Evolutionary conservation across 495 filamentous ascomycete genomes (phyloP).

Genomic region (Recurvomyces mirabilis): DNA sequence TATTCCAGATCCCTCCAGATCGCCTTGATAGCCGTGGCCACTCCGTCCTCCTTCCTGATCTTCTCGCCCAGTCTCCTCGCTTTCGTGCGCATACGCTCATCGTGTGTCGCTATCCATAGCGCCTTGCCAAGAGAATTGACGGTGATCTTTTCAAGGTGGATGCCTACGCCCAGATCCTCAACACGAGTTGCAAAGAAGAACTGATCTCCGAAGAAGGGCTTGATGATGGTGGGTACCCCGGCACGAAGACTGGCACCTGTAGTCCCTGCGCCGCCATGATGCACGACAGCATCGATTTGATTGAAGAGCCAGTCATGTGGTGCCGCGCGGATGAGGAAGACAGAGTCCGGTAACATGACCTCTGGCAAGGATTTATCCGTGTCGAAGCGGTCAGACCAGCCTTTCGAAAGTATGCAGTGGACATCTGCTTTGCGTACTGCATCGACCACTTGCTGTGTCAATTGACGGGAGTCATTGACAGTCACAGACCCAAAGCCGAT

Average conservation of each 20-base stretch:
- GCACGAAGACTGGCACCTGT: conserved; percentile 89
- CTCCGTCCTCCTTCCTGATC: conserved; percentile 87
- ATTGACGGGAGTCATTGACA: conserved; percentile 75
- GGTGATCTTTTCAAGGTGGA: conserved; percentile 81
- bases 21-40: conserved; percentile 76
- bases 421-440: conserved; percentile 87
- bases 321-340: conserved; percentile 77
- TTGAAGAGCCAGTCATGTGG: conserved; percentile 95
- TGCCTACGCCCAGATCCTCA: conserved; percentile 85
- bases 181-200: conserved; percentile 88
- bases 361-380: conserved; percentile 50
- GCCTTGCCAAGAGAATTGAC: conserved; percentile 69
- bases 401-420: conserved; percentile 89
- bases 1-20: conserved; percentile 96
- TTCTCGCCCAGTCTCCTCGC: conserved; percentile 69
- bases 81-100: conserved; percentile 78
- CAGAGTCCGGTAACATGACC: conserved; percentile 64
- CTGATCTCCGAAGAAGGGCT: conserved; percentile 96
- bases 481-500: conserved; percentile 95
- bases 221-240: conserved; percentile 86
- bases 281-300: conserved; percentile 87
- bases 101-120: conserved; percentile 84
- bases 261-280: conserved; percentile 91
- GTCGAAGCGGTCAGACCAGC: conserved; percentile 90
- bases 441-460: conserved; percentile 83